Evolutionary conservation across 345 rosid genomes (phyloP).

Genomic region (Euclidium syriacum): DNA sequence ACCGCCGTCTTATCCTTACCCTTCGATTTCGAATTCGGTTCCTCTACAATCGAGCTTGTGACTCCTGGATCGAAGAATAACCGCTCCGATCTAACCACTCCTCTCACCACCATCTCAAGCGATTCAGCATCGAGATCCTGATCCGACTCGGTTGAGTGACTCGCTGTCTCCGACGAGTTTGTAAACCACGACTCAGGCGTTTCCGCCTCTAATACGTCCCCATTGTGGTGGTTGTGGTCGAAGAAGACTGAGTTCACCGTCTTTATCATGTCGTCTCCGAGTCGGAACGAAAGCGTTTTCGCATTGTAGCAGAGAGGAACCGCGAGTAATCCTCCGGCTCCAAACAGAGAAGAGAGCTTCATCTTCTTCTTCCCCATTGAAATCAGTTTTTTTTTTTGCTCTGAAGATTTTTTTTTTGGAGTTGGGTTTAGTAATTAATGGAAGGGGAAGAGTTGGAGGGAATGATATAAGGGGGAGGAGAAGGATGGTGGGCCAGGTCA

Average conservation of each 20-base stretch:
- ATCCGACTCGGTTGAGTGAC: conserved; percentile 34
- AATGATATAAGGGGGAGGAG: conserved; percentile 16
- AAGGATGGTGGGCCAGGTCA: conserved; percentile 23
- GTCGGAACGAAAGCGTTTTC: conserved; percentile 65
- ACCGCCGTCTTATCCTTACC: background rate
- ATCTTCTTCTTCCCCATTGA: conserved; percentile 34
- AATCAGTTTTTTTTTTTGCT: background rate
- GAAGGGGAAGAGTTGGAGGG: conserved; percentile 27
- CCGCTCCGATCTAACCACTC: conserved; percentile 60
- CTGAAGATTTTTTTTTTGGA: background rate
- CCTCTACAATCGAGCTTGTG: conserved; percentile 52
- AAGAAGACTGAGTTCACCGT: conserved; percentile 65
- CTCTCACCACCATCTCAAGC: conserved; percentile 54
- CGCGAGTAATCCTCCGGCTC: conserved; percentile 29
- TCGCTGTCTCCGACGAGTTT: conserved; percentile 32
- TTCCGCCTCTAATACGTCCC: background rate
- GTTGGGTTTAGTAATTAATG: conserved; percentile 10
- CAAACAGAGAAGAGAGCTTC: conserved; percentile 50
- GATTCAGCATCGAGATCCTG: conserved; percentile 32
- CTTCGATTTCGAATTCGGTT: conserved; percentile 20
- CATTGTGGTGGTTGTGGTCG: conserved; percentile 20
- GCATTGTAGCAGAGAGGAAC: conserved; percentile 76
- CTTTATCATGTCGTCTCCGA: conserved; percentile 54
- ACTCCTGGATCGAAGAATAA: conserved; percentile 73
- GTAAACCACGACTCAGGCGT: conserved; percentile 35